phyloP scores from a whole-genome alignment of 305 asterid genomes.

The Solanum aculeatissimum region DNA sequence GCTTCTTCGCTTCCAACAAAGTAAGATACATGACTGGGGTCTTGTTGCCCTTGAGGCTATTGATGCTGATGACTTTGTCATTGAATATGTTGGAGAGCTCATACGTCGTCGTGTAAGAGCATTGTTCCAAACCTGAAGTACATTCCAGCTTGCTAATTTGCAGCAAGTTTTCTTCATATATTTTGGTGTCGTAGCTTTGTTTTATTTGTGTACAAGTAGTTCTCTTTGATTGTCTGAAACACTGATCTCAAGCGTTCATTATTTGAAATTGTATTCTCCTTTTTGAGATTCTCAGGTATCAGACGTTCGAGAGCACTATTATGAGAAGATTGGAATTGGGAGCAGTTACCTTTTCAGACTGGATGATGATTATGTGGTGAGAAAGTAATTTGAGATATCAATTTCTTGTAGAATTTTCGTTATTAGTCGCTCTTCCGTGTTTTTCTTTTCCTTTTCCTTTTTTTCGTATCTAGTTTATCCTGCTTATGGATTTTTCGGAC shows the following conservation, averaged over 20 bases:
- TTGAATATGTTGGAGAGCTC: constrained; percentile 98
- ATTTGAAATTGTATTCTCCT: neutral
- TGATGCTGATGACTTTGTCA: constrained; percentile 97
- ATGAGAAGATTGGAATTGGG: constrained; percentile 97
- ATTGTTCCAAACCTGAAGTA: constrained; percentile 2
- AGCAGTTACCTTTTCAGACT: constrained; percentile 99
- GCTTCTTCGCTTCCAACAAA: constrained; percentile 79
- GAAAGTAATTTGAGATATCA: constrained; percentile 9
- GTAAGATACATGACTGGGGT: constrained; percentile 99
- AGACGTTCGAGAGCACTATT: constrained; percentile 83
- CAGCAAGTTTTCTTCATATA: neutral
- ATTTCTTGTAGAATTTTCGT: constrained; percentile 10
- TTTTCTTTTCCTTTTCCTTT: too few relatives aligned
- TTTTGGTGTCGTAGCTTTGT: neutral
- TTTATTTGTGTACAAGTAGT: neutral
- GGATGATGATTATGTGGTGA: constrained; percentile 99
- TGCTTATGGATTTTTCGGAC: too few relatives aligned
- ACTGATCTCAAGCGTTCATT: neutral
- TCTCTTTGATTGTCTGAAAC: neutral
- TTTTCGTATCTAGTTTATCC: too few relatives aligned
- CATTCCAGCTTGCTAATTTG: neutral
- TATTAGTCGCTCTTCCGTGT: too few relatives aligned
- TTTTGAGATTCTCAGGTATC: constrained; percentile 47
- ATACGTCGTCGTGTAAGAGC: constrained; percentile 86
- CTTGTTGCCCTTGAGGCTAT: constrained; percentile 90